Conservation (phyloP, 306 rosid species). For the Urtica urens region DNA sequence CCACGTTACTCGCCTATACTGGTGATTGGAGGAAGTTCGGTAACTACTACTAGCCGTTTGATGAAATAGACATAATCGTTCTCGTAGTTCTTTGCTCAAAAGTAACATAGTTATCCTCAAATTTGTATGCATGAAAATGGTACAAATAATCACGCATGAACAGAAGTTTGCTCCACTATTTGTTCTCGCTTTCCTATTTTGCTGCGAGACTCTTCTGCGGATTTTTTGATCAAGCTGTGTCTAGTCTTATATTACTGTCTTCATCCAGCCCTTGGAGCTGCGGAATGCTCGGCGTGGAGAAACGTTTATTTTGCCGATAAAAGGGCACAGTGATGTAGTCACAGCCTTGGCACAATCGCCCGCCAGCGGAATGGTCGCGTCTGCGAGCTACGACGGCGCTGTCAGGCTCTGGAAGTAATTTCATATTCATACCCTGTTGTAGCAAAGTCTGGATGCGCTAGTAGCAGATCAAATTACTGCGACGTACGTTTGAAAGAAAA, state of each 20-base stretch:
- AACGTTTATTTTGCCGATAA: slow-evolving; percentile 60
- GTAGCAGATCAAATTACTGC: too few relatives aligned
- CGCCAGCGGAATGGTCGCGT: slow-evolving; percentile 71
- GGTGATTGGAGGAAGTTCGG: slow-evolving; percentile 84
- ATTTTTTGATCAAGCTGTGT: too few relatives aligned
- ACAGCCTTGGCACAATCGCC: slow-evolving; percentile 79
- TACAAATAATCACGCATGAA: too few relatives aligned
- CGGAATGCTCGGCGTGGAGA: slow-evolving; percentile 83
- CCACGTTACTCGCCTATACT: slow-evolving; percentile 72
- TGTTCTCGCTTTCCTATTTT: too few relatives aligned
- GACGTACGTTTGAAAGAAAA: too few relatives aligned
- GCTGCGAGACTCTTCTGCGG: too few relatives aligned
- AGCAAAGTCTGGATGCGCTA: too few relatives aligned
- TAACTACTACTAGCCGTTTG: too few relatives aligned
- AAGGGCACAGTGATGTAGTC: slow-evolving; percentile 68
- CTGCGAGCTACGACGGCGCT: slow-evolving; percentile 76
- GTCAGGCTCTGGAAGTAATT: slow-evolving; percentile 81
- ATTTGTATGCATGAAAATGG: neutral
- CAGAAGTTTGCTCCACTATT: too few relatives aligned
- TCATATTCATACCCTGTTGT: slow-evolving; percentile 7
- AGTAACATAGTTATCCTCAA: neutral
- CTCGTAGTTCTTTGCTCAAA: slow-evolving; percentile 4
- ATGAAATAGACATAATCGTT: too few relatives aligned
- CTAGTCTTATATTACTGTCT: too few relatives aligned
- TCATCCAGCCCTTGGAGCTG: slow-evolving; percentile 74